A percentile compares a stretch with the other conserved stretches of the same genome.
These are phyloP conservation scores for Neoscytalidium dimidiatum DNA, from an alignment of 2,329 filamentous ascomycete genomes.

Conservation along the genomic window DNA sequence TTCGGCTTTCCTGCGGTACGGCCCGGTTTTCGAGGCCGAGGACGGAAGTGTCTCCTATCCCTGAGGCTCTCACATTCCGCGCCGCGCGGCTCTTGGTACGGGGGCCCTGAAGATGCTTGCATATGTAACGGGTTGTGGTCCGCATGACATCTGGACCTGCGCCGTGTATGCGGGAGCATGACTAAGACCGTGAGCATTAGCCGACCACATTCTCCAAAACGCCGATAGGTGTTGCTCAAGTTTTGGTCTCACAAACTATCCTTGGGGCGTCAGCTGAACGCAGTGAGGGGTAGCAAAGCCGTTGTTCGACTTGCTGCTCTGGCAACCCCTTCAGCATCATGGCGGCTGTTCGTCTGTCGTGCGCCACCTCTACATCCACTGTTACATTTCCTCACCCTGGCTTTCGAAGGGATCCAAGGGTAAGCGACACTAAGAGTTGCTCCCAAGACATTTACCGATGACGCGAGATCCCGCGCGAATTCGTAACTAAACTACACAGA, in stretches of 20 bases:
- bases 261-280: too few relatives aligned
- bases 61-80: background rate
- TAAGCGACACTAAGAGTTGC: background rate
- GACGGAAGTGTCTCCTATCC: background rate
- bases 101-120: background rate
- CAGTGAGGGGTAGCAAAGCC: background rate
- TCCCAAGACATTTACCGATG: conserved; percentile 12
- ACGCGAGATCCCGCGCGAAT: background rate
- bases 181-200: background rate
- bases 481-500: background rate
- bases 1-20: background rate
- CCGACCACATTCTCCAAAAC: background rate
- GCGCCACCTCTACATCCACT: too few relatives aligned
- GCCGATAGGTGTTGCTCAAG: background rate
- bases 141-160: background rate
- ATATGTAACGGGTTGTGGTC: too few relatives aligned
- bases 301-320: too few relatives aligned
- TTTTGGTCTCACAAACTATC: background rate
- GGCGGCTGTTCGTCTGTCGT: too few relatives aligned
- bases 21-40: background rate
- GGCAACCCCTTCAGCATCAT: too few relatives aligned
- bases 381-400: background rate
- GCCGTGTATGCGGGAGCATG: background rate
- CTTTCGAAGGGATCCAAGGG: background rate
- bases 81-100: background rate